phyloP scores from a whole-genome alignment of 1,139 yeast genomes.

The Scheffersomyces cryptocercus region DNA sequence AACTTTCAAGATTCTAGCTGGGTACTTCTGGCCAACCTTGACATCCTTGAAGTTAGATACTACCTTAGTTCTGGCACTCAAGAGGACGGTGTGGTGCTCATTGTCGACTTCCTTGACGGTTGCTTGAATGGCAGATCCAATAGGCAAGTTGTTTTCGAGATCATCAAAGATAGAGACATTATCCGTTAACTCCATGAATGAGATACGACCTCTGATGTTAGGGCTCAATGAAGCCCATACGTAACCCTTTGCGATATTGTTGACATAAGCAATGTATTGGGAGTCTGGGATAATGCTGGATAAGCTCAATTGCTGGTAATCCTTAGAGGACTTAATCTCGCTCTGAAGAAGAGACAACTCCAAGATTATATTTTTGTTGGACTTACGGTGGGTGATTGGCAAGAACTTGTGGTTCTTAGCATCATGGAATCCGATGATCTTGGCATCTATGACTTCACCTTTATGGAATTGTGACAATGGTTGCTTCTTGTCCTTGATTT shows the following conservation, averaged over 20 bases:
- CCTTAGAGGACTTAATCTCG: conserved; percentile 21
- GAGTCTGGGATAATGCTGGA: conserved; percentile 44
- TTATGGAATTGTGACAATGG: conserved; percentile 64
- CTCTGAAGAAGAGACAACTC: conserved; percentile 62
- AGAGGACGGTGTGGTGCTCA: conserved; percentile 51
- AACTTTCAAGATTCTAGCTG: conserved; percentile 68
- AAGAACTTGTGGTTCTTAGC: conserved; percentile 67
- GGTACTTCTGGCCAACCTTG: conserved; percentile 57
- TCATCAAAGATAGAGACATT: conserved; percentile 53
- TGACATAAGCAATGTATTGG: conserved; percentile 51
- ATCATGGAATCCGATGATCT: conserved; percentile 78
- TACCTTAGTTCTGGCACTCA: conserved; percentile 50
- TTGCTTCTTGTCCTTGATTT: conserved; percentile 56
- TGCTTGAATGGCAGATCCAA: conserved; percentile 70
- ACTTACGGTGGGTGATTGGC: conserved; percentile 62
- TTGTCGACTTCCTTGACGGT: conserved; percentile 55
- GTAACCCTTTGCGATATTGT: conserved; percentile 51
- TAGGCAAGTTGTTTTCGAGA: conserved; percentile 58
- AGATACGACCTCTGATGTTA: conserved; percentile 63
- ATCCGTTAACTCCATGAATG: conserved; percentile 64
- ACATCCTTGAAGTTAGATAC: conserved; percentile 52
- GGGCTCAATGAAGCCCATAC: conserved; percentile 77
- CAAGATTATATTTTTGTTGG: conserved; percentile 55
- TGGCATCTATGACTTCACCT: conserved; percentile 62
- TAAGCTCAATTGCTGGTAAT: conserved; percentile 31